Base-by-base conservation (phyloP, 345 rosid genomes). In the Populus nigra region DNA sequence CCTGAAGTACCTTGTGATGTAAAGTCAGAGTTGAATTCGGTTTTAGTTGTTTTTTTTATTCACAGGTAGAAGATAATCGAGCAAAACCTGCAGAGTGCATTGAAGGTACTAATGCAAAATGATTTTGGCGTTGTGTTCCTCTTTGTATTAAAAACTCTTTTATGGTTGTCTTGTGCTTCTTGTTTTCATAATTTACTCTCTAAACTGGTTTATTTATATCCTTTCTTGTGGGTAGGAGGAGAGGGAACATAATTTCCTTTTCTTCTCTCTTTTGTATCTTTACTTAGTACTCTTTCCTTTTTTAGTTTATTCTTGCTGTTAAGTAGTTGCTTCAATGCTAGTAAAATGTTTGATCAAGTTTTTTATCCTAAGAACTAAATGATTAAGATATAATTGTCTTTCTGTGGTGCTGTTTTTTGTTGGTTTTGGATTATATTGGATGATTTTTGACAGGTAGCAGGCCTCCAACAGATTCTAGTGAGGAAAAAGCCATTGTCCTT, bases 401-500 rank as follows among this genome's bases (percentile, higher is more conserved):
- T 47, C 68, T 68, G 25, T 71, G 59, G 50, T 68, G 13, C 22
- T 63, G 43, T 74, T 66, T 76, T 68, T 47, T 33, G 65, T 77
- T 61, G 70, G 9, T 74, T 78, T 76, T 62, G 71, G 71, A 73
- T 82, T 57, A 73, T 61, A 76, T 72, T 45, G 43, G 53, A 59
- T 65, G 75, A 55, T 50, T 84, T 81, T 87, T 74, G 69, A 78
- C 90, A 93, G 97, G 92, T 55, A 80, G 77, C 75, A 86, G 79
- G 81, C 78, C 86, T 69, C 68, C 83, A 50, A 76, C 77, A 74
- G 88, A 88, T 68, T 72, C 85, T 67, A 85, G 63, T 16, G 96
- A 92, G 76, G 96, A 93, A 86, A 96, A 90, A 87, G 98, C 99
- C 74, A 90, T 96, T 77, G 94, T 93, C 78, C 90, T 96, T 78